Evolutionary conservation across 1,284 basidiomycete species (phyloP).

Genomic region (Sanghuangporus sanghuang): DNA sequence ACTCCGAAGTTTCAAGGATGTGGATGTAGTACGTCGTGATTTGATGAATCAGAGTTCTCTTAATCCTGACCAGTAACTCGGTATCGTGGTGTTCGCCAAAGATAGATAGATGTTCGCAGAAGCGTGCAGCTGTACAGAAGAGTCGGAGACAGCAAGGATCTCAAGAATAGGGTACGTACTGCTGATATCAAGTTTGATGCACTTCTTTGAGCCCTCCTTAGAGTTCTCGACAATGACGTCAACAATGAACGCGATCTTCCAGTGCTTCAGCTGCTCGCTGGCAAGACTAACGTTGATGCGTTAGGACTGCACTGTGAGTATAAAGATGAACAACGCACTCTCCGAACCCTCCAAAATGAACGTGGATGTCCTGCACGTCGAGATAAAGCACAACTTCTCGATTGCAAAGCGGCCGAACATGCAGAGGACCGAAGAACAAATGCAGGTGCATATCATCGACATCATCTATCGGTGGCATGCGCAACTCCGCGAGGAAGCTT

Average conservation of each 20-base stretch:
- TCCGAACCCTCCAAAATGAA: slow-evolving; percentile 25
- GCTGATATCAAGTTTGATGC: slow-evolving; percentile 23
- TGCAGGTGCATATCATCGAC: slow-evolving; percentile 24
- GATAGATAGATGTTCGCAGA: slow-evolving; percentile 24
- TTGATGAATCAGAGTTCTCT: slow-evolving; percentile 24
- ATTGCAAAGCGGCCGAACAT: slow-evolving; percentile 28
- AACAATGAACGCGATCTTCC: slow-evolving; percentile 29
- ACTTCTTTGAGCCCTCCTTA: slow-evolving; percentile 22
- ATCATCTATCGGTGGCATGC: slow-evolving; percentile 20
- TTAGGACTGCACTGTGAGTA: not conserved
- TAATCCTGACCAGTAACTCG: slow-evolving; percentile 21
- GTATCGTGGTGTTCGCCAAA: slow-evolving; percentile 23
- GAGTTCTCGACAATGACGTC: slow-evolving; percentile 23
- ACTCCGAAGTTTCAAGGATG: slow-evolving; percentile 24
- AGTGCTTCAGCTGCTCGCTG: slow-evolving; percentile 19
- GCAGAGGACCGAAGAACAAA: slow-evolving; percentile 26
- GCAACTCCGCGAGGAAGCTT: slow-evolving; percentile 26
- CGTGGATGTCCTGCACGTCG: slow-evolving; percentile 26
- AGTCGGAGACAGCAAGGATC: not conserved
- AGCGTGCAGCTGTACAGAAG: slow-evolving; percentile 24
- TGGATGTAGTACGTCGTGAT: slow-evolving; percentile 27
- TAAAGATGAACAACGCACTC: slow-evolving; percentile 18
- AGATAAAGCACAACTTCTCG: slow-evolving; percentile 29
- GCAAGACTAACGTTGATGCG: not conserved
- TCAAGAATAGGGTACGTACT: slow-evolving; percentile 21